phyloP scores from a whole-genome alignment of 2,329 filamentous ascomycete genomes.

The Colletotrichum orbiculare region DNA sequence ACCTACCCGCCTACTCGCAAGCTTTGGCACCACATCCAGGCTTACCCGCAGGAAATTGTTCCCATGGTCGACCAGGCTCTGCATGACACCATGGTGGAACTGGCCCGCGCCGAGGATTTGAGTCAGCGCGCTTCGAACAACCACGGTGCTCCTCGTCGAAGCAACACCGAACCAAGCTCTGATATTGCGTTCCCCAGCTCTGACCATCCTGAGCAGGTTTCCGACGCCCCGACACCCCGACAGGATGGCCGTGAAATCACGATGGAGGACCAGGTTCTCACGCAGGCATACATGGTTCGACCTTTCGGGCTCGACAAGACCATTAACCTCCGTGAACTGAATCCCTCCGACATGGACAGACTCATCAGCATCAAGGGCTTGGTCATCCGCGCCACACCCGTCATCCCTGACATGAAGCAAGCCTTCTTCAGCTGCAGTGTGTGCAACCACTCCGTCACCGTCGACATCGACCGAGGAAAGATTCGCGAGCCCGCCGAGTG shows the following conservation, averaged over 20 bases:
- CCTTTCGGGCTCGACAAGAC: constrained; percentile 89
- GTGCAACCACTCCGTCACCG: constrained; percentile 90
- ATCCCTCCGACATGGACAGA: constrained; percentile 88
- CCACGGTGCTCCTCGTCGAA: constrained; percentile 53
- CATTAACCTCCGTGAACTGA: constrained; percentile 92
- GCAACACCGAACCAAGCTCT: constrained; percentile 68
- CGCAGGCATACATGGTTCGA: constrained; percentile 84
- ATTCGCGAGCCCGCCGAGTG: constrained; percentile 95
- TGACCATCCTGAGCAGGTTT: constrained; percentile 70
- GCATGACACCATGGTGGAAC: constrained; percentile 91
- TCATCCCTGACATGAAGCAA: constrained; percentile 99
- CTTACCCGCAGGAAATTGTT: constrained; percentile 95
- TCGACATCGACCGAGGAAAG: constrained; percentile 93
- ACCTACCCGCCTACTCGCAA: constrained; percentile 93
- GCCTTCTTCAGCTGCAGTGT: constrained; percentile 97
- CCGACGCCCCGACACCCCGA: constrained; percentile 50
- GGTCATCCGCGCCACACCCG: constrained; percentile 93
- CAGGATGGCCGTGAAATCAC: constrained; percentile 63
- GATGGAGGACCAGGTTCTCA: constrained; percentile 83
- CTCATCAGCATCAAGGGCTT: constrained; percentile 94
- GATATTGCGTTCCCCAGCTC: constrained; percentile 84
- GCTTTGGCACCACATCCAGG: constrained; percentile 93
- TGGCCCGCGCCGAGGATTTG: constrained; percentile 83
- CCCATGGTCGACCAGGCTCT: constrained; percentile 95
- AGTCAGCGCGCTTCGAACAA: constrained; percentile 72